phyloP scores from a whole-genome alignment of 1,139 yeast genomes.

The Diutina ranongensis region DNA sequence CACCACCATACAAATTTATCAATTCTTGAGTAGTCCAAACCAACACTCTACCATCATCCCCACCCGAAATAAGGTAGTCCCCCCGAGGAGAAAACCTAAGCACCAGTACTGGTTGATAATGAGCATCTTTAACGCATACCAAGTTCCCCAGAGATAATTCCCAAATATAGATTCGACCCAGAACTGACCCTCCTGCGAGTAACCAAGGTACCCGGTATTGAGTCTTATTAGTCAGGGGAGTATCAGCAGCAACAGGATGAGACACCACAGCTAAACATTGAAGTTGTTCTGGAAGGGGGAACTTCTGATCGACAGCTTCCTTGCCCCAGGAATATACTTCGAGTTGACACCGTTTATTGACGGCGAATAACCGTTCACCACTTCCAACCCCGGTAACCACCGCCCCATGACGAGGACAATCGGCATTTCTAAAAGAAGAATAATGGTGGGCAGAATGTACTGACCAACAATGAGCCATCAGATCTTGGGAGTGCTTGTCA shows the following conservation, averaged over 20 bases:
- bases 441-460: conserved; percentile 39
- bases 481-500: conserved; percentile 36
- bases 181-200: conserved; percentile 55
- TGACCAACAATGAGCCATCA: conserved; percentile 38
- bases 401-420: conserved; percentile 36
- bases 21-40: conserved; percentile 67
- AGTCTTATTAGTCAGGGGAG: conserved; percentile 12
- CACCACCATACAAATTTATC: conserved; percentile 19
- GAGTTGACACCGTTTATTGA: conserved; percentile 57
- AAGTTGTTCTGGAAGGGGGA: conserved; percentile 78
- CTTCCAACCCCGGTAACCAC: conserved; percentile 29
- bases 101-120: conserved; percentile 64
- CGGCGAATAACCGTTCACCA: conserved; percentile 46
- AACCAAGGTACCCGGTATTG: conserved; percentile 51
- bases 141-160: conserved; percentile 71
- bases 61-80: conserved; percentile 59
- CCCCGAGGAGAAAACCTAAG: conserved; percentile 57
- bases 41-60: conserved; percentile 68
- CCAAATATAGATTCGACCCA: conserved; percentile 80
- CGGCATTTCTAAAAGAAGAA: conserved; percentile 45
- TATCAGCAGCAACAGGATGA: conserved; percentile 15
- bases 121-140: conserved; percentile 65
- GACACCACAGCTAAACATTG: conserved; percentile 42
- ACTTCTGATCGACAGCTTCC: conserved; percentile 72
- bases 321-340: conserved; percentile 67